phyloP scores from a whole-genome alignment of 2,329 filamentous ascomycete species.

The Aspergillus quadricinctus region DNA sequence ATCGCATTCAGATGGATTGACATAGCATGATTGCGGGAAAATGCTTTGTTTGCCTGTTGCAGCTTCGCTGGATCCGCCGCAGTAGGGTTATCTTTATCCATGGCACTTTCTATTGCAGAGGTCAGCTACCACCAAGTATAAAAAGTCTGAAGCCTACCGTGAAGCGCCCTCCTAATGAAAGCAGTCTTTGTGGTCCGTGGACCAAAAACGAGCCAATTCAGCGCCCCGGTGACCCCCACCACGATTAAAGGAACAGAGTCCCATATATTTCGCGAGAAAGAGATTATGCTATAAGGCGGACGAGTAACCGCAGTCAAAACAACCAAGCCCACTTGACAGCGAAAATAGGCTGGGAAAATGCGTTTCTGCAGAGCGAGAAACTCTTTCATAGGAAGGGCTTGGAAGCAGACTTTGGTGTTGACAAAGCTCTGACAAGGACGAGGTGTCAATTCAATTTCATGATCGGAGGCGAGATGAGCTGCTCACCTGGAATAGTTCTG shows the following conservation, averaged over 20 bases:
- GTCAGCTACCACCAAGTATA: not conserved
- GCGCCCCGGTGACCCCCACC: slow-evolving; percentile 24
- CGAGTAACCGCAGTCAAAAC: slow-evolving; percentile 30
- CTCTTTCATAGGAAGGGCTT: slow-evolving; percentile 30
- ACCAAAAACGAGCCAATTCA: slow-evolving; percentile 37
- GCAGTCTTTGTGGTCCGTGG: slow-evolving; percentile 32
- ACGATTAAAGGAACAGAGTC: slow-evolving; percentile 26
- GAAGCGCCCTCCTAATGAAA: slow-evolving; percentile 27
- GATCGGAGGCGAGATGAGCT: not conserved
- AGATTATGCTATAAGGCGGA: slow-evolving; percentile 29
- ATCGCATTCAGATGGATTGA: slow-evolving; percentile 42
- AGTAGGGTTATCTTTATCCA: not conserved
- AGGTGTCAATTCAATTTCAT: not conserved
- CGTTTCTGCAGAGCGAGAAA: slow-evolving; percentile 39
- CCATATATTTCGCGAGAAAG: slow-evolving; percentile 18
- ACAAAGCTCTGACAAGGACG: slow-evolving; percentile 31
- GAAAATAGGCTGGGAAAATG: slow-evolving; percentile 40
- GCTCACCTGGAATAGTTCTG: slow-evolving; percentile 33
- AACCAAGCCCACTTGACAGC: slow-evolving; percentile 32
- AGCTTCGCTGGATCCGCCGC: slow-evolving; percentile 4
- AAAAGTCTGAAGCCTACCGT: slow-evolving; percentile 10
- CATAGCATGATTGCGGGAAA: slow-evolving; percentile 39
- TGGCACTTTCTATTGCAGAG: not conserved
- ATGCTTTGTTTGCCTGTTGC: slow-evolving; percentile 25
- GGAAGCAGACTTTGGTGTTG: slow-evolving; percentile 38